Base-by-base conservation (phyloP, 208 protist species). In the Entamoeba invadens region DNA sequence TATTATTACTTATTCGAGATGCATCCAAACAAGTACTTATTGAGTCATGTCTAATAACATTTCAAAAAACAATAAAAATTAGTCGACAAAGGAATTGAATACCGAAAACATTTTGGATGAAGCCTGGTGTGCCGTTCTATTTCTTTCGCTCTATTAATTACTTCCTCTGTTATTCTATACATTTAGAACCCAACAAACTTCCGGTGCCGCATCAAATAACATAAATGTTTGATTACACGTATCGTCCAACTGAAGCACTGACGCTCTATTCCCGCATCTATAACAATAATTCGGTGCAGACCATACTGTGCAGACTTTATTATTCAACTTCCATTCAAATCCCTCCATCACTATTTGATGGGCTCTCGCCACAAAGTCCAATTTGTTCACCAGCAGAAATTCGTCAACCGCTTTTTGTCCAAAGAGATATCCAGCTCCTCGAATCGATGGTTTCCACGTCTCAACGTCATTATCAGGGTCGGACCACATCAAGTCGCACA, bases 221-320 rank as follows among this genome's bases (percentile, higher is more conserved):
- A 45, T 8, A 25, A 94, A 94, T 16, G 2, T 46, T 46, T 92
- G 42, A 45, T 72, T 57, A 16, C 46, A 8, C 25, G 51, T 6
- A 3, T 94, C 87, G 45, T 95, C 94, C 25, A 95, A 44, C 42
- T 93, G 35, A 93, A 95, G 94, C 92, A 99, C 98, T 0, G 98
- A 98, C 1, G 98, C 98, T 2, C 99, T 97, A 95, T 99, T 99
- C 50, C 98, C 98, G 96, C 98, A 99, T 68, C 97, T 95, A 96
- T 98, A 98, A 96, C 97, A 98, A 96, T 98, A 98, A 96, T 98
- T 98, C n/a, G 98, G 97, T 45, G 98, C 98, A 12, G 97, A 98
- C 97, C 97, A 98, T n/a, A 99, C 97, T 3, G 98, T 99, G 93
- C 98, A 97, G 12, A 98, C 95, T 6, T 96, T 97, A 46, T 98